Base-by-base conservation (phyloP, 169 alveolate genomes). In the Plasmodium berghei region DNA sequence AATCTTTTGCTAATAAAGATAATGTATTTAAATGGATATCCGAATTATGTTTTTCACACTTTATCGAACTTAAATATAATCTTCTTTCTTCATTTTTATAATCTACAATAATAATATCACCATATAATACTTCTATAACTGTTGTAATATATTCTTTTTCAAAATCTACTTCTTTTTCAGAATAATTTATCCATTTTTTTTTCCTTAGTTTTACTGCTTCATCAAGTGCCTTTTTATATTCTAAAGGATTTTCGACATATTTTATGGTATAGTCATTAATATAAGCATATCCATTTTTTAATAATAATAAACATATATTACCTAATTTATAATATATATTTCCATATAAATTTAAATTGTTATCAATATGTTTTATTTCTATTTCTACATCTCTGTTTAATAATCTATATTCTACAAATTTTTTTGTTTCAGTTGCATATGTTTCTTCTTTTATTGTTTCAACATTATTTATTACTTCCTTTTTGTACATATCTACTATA, bases 71-170 rank as follows among this genome's bases (percentile, higher is more conserved):
- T 45, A 83, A 16, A 16, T 83, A 83, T n/a, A 83, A 61, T 83
- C 90, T 66, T 24, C 90, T 83, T 20, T 83, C 90, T 62, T 83
- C 90, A 83, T 83, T 83, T 34, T 69, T 71, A 56, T 83, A 83
- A 70, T 83, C 90, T 20, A 83, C 61, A 56, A 83, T 83, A 49
- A 83, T 83, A 1, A 83, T 73, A 83, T 83, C 90, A 8, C 90
- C 90, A 28, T 83, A 83, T 69, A 83, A 61, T 10, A 83, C 86
- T 42, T 83, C 90, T 42, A 83, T 69, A 67, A 83, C 90, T 0
- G 73, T 83, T 12, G 86, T 22, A 26, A 67, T 24, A 46, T 83
- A 83, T 59, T 83, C 90, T 55, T 83, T 83, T 26, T 83, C 90
- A 48, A 54, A 83, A 69, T 83, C 90, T 40, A 83, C 63, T 56